A percentile compares a stretch with the other conserved stretches of the same genome.
Conservation (phyloP, 495 filamentous ascomycete genomes). For the Trichoderma erinaceum region DNA sequence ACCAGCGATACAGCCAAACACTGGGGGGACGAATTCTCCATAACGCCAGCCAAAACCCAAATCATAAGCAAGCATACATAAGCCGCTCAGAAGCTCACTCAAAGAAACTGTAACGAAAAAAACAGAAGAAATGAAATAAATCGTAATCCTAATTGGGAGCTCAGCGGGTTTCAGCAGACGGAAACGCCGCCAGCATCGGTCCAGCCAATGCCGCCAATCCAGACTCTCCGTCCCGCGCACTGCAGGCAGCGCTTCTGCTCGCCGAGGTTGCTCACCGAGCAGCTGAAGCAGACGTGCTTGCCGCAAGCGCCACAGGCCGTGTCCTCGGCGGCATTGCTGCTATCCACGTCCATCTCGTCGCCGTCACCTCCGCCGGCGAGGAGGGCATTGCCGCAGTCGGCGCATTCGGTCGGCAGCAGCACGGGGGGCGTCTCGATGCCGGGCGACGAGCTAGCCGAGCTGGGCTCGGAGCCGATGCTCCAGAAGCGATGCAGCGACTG, state of each 20-base stretch:
- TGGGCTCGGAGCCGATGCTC: conserved; percentile 30
- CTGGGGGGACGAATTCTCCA: neutral
- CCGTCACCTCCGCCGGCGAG: conserved; percentile 24
- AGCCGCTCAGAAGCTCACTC: neutral
- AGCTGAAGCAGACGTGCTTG: conserved; percentile 43
- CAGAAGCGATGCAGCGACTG: conserved; percentile 44
- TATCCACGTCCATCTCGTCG: conserved; percentile 27
- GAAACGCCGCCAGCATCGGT: neutral
- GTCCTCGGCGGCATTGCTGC: conserved; percentile 16
- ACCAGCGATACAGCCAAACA: conserved; percentile 3
- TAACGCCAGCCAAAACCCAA: conserved; percentile 5
- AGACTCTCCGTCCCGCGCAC: conserved; percentile 33
- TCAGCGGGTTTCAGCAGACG: neutral
- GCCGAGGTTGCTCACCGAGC: conserved; percentile 42
- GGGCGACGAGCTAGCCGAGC: conserved; percentile 16
- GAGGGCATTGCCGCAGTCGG: conserved; percentile 34
- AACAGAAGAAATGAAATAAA: neutral
- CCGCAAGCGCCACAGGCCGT: conserved; percentile 35
- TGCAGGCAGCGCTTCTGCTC: conserved; percentile 38
- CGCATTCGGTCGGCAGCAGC: conserved; percentile 29
- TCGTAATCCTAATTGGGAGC: no score
- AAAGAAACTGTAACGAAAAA: neutral
- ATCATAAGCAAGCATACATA: neutral
- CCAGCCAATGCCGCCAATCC: conserved; percentile 25
- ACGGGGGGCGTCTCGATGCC: neutral